Conservation (phyloP, 1,139 yeast species). For the Ogataea hybrid region DNA sequence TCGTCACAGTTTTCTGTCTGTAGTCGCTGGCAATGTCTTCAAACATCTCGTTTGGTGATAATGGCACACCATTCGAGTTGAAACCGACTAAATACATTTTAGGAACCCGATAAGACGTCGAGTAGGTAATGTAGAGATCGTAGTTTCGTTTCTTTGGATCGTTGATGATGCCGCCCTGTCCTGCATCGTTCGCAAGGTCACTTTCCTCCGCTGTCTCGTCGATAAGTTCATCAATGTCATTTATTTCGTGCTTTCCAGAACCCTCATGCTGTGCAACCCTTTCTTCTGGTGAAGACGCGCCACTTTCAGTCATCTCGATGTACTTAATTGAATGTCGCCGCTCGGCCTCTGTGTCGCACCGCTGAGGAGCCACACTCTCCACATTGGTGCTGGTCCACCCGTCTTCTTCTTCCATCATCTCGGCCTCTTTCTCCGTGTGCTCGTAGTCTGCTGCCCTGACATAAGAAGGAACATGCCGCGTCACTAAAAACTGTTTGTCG, state of each 20-base stretch:
- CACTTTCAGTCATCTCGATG: conserved; percentile 23
- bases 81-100: conserved; percentile 91
- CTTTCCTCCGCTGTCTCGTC: conserved; percentile 39
- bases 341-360: conserved; percentile 22
- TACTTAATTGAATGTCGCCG: conserved; percentile 25
- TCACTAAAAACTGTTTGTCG: conserved; percentile 83
- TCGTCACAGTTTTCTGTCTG: conserved; percentile 93
- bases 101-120: conserved; percentile 95
- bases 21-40: conserved; percentile 92
- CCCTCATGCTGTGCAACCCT: conserved; percentile 18
- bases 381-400: conserved; percentile 52
- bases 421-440: conserved; percentile 34
- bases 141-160: conserved; percentile 60
- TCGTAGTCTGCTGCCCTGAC: conserved; percentile 66
- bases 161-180: conserved; percentile 38
- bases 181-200: conserved; percentile 27
- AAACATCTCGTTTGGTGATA: conserved; percentile 87
- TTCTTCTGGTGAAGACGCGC: conserved; percentile 6
- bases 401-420: conserved; percentile 38
- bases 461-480: conserved; percentile 85
- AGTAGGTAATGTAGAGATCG: conserved; percentile 86
- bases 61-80: conserved; percentile 78
- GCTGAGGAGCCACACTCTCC: conserved; percentile 10
- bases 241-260: conserved; percentile 24
- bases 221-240: conserved; percentile 42